A percentile compares a stretch with the other conserved stretches of the same genome.
phyloP scores from a whole-genome alignment of 1,284 basidiomycete genomes.

The Sphagnurus paluster region DNA sequence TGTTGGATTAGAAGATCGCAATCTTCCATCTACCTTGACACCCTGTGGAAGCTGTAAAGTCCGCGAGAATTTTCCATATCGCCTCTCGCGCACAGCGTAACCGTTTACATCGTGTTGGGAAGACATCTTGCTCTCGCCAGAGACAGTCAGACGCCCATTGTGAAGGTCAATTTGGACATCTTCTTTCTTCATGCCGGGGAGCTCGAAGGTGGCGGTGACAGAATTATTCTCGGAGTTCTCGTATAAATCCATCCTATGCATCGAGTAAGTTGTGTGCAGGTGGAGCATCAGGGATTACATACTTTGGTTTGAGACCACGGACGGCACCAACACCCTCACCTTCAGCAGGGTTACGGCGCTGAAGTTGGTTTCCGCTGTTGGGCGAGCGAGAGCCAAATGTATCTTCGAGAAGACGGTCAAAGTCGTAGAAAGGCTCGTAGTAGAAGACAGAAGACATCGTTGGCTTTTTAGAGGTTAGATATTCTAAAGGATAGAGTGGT shows the following conservation, averaged over 20 bases:
- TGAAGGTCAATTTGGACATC: slow-evolving; percentile 43
- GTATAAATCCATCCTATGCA: slow-evolving; percentile 46
- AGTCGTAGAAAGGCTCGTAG: slow-evolving; percentile 52
- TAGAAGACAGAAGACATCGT: slow-evolving; percentile 37
- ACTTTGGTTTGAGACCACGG: slow-evolving; percentile 28
- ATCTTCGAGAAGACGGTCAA: slow-evolving; percentile 52
- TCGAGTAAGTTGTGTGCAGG: neutral
- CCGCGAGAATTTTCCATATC: slow-evolving; percentile 47
- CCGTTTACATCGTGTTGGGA: slow-evolving; percentile 40
- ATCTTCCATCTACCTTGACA: slow-evolving; percentile 37
- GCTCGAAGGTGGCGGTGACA: slow-evolving; percentile 48
- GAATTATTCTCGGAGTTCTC: slow-evolving; percentile 39
- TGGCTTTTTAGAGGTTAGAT: slow-evolving; percentile 9
- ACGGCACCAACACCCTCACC: slow-evolving; percentile 14
- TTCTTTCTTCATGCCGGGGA: slow-evolving; percentile 47
- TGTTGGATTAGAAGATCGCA: neutral
- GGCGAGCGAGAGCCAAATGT: slow-evolving; percentile 32
- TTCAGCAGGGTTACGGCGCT: slow-evolving; percentile 16
- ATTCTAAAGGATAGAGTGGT: neutral
- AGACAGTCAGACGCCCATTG: slow-evolving; percentile 43
- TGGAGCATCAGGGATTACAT: neutral
- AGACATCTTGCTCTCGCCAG: slow-evolving; percentile 39
- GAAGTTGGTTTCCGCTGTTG: slow-evolving; percentile 6
- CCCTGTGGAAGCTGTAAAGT: slow-evolving; percentile 46
- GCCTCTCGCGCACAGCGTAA: slow-evolving; percentile 50